These are phyloP conservation scores for Hymenoscyphus scutula DNA, from an alignment of 2,329 filamentous ascomycete genomes.

Conservation along the genomic window DNA sequence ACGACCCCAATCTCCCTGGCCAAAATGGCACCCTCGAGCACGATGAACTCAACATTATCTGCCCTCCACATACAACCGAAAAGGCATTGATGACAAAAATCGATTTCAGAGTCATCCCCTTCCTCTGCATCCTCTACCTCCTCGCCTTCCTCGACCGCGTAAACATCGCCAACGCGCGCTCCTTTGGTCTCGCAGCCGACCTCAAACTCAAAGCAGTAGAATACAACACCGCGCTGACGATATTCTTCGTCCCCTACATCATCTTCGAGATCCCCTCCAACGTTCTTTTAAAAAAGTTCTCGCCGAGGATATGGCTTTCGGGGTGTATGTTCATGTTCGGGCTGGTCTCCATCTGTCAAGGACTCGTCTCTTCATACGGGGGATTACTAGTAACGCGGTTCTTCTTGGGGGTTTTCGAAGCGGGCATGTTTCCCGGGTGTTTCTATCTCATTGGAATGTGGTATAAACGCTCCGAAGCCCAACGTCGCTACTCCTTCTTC, in stretches of 20 bases:
- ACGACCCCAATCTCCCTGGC: slow-evolving; percentile 26
- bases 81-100: slow-evolving; percentile 65
- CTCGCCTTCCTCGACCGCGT: slow-evolving; percentile 70
- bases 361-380: slow-evolving; percentile 60
- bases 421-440: slow-evolving; percentile 74
- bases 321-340: slow-evolving; percentile 74
- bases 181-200: slow-evolving; percentile 64
- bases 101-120: slow-evolving; percentile 69
- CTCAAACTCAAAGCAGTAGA: slow-evolving; percentile 56
- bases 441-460: slow-evolving; percentile 80
- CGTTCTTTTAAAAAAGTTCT: slow-evolving; percentile 66
- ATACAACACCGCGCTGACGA: slow-evolving; percentile 74
- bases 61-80: slow-evolving; percentile 46
- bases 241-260: slow-evolving; percentile 80
- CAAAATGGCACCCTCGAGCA: slow-evolving; percentile 20
- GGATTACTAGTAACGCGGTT: slow-evolving; percentile 79
- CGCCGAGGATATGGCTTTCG: slow-evolving; percentile 70
- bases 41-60: slow-evolving; percentile 32
- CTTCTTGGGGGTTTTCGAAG: slow-evolving; percentile 77
- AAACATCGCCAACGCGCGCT: slow-evolving; percentile 75
- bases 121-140: slow-evolving; percentile 69
- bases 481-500: slow-evolving; percentile 91
- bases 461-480: slow-evolving; percentile 85
- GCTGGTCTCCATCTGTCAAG: slow-evolving; percentile 35
- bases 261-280: slow-evolving; percentile 71